Percentiles rank a stretch among this genome's conserved stretches.
Conservation (phyloP, 768 basidiomycete species). For the Tylopilus rubrobrunneus region DNA sequence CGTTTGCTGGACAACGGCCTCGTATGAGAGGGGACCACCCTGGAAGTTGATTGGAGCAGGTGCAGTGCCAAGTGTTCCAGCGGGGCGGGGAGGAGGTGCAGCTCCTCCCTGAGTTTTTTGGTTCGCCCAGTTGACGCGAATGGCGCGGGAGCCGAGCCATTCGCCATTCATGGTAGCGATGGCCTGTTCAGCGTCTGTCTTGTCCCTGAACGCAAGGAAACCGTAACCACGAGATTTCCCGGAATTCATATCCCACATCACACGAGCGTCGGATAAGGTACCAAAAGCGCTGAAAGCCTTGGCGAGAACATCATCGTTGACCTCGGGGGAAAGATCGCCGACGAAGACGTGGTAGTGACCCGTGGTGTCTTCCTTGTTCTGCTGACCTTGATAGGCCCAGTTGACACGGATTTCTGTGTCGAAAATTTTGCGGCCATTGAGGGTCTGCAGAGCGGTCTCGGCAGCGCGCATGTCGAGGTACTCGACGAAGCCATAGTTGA, state of each 20-base stretch:
- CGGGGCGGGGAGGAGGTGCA: slow-evolving; percentile 35
- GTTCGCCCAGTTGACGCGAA: slow-evolving; percentile 99
- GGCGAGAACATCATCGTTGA: slow-evolving; percentile 93
- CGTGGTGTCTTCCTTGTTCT: slow-evolving; percentile 98
- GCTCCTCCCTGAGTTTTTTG: slow-evolving; percentile 86
- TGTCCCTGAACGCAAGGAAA: slow-evolving; percentile 97
- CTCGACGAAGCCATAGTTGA: slow-evolving; percentile 99
- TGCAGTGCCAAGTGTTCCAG: slow-evolving; percentile 54
- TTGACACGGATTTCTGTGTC: slow-evolving; percentile 99
- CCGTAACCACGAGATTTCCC: slow-evolving; percentile 98
- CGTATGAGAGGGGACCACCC: slow-evolving; percentile 86
- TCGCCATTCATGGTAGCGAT: slow-evolving; percentile 99
- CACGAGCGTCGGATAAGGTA: slow-evolving; percentile 92
- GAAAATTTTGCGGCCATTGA: slow-evolving; percentile 99
- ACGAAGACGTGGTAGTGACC: slow-evolving; percentile 99
- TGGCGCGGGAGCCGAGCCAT: slow-evolving; percentile 97
- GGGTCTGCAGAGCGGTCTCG: slow-evolving; percentile 96
- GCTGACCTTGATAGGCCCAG: slow-evolving; percentile 98
- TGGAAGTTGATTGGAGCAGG: slow-evolving; percentile 91
- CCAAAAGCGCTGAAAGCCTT: slow-evolving; percentile 99
- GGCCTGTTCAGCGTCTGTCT: slow-evolving; percentile 98
- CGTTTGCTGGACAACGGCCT: slow-evolving; percentile 90
- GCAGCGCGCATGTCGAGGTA: slow-evolving; percentile 99
- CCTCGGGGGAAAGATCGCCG: slow-evolving; percentile 98
- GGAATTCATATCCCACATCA: slow-evolving; percentile 99